A percentile compares a stretch with the other conserved stretches of the same genome.
phyloP scores from a whole-genome alignment of 441 rosid species.

The Pelargonium cotyledonis region DNA sequence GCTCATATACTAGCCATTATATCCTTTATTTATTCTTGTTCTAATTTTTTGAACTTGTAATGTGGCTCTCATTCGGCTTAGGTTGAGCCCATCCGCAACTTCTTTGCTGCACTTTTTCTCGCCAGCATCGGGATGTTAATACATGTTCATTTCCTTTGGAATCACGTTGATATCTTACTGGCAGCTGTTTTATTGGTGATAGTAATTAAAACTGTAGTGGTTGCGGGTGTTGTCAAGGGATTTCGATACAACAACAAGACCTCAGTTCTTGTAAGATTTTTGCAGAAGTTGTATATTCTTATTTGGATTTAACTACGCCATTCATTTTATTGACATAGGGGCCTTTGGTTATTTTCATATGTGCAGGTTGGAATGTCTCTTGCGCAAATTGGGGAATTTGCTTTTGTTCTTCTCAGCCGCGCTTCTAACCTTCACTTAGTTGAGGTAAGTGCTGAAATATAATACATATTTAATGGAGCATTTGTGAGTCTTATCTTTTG shows the following conservation, averaged over 20 bases:
- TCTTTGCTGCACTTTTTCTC: constrained; percentile 95
- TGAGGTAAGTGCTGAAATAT: constrained; percentile 46
- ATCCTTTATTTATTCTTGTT: not conserved
- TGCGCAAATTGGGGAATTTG: constrained; percentile 96
- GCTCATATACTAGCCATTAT: not conserved
- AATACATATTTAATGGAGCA: not conserved
- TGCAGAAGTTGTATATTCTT: constrained; percentile 1
- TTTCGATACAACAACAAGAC: constrained; percentile 90
- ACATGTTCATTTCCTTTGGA: constrained; percentile 93
- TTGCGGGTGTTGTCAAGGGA: constrained; percentile 76
- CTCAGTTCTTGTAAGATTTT: constrained; percentile 74
- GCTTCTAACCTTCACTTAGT: constrained; percentile 93
- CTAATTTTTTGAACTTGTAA: not conserved
- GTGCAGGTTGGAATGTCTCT: constrained; percentile 91
- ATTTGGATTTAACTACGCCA: constrained; percentile 4
- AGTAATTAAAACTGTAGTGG: constrained; percentile 71
- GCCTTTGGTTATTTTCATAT: constrained; percentile 23
- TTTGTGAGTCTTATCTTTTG: not conserved
- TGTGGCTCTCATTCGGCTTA: constrained; percentile 22
- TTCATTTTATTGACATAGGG: constrained; percentile 13
- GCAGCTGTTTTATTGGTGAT: constrained; percentile 92
- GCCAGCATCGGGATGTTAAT: constrained; percentile 98
- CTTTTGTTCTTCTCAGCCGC: constrained; percentile 92
- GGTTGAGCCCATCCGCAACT: constrained; percentile 98
- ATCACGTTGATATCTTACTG: constrained; percentile 80